Base-by-base conservation (phyloP, 2,329 filamentous ascomycete genomes). In the Aspergillus nomiae region DNA sequence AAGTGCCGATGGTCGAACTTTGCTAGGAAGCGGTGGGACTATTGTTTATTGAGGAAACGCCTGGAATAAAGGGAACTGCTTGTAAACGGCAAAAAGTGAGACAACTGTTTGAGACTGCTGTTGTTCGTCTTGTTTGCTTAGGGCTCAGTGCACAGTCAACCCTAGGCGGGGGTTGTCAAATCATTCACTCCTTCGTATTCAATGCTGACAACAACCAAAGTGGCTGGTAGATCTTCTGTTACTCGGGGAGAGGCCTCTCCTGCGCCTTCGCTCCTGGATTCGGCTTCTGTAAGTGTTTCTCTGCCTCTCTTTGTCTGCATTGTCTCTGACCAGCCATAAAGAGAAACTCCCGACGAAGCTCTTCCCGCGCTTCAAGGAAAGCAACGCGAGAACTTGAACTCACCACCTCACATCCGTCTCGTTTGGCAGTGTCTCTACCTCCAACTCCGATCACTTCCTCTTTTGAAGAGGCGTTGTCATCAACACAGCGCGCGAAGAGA, bases 381-480 rank as follows among this genome's bases (percentile, higher is more conserved):
- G 59, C 68, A 34, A 67, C 66, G 4, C 62, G 62, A 48, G 65
- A 65, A 24, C 60, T 67, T 16, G 67, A 69, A 36, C 28, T 63
- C 16, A 64, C 56, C 34, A 48, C 60, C 16, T 58, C 60, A 6
- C 63, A 64, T 30, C 48, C 62, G 21, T 65, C 70, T 46, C 67
- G 68, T 41, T 63, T 67, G 5, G 68, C 69, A 41, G 67, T 65
- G 48, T 71, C 70, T 60, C 61, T 71, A 1, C 67, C 70, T 19
- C 58, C 68, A 16, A 70, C 69, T 7, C 69, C 69, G 32, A 53
- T 70, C 28, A 63, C 61, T 24, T 64, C 70, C 14, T 64, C 68
- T 11, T 71, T 71, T 41, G 69, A 70, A 45, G 70, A 71, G 19
- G 34, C 66, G n/a, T 28, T 65, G 16, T 54, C 64, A 14, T 68